Evolutionary conservation across 2,329 filamentous ascomycete species (phyloP).

Genomic region (Sordariomycetes sp.): DNA sequence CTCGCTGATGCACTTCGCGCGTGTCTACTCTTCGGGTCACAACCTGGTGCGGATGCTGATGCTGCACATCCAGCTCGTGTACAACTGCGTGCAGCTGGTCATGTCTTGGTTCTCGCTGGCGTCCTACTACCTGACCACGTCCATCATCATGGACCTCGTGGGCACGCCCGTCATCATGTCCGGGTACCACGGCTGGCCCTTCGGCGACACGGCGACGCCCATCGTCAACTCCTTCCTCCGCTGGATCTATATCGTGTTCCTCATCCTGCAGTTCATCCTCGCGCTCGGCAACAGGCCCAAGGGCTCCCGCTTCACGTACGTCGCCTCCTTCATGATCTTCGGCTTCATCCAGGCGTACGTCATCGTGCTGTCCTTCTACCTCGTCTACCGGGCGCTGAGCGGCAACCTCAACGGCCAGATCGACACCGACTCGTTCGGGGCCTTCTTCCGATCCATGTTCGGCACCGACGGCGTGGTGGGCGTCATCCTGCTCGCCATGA

Average conservation of each 20-base stretch:
- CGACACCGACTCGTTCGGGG: constrained; percentile 45
- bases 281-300: constrained; percentile 89
- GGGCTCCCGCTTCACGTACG: constrained; percentile 78
- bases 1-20: constrained; percentile 87
- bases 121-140: constrained; percentile 88
- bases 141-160: constrained; percentile 88
- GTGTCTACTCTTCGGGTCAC: constrained; percentile 93
- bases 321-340: constrained; percentile 75
- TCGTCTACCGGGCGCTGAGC: constrained; percentile 70
- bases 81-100: constrained; percentile 76
- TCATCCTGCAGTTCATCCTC: constrained; percentile 84
- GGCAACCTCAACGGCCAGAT: constrained; percentile 42
- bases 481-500: constrained; percentile 81
- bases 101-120: constrained; percentile 78
- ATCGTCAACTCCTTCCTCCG: constrained; percentile 80
- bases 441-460: constrained; percentile 71
- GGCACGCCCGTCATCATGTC: constrained; percentile 49
- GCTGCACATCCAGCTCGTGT: constrained; percentile 83
- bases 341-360: constrained; percentile 78
- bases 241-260: constrained; percentile 78
- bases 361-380: constrained; percentile 71
- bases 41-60: constrained; percentile 94
- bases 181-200: constrained; percentile 64
- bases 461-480: constrained; percentile 58
- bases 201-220: constrained; percentile 70